Base-by-base conservation (phyloP, 345 rosid species). In the Citrus cavaleriei region DNA sequence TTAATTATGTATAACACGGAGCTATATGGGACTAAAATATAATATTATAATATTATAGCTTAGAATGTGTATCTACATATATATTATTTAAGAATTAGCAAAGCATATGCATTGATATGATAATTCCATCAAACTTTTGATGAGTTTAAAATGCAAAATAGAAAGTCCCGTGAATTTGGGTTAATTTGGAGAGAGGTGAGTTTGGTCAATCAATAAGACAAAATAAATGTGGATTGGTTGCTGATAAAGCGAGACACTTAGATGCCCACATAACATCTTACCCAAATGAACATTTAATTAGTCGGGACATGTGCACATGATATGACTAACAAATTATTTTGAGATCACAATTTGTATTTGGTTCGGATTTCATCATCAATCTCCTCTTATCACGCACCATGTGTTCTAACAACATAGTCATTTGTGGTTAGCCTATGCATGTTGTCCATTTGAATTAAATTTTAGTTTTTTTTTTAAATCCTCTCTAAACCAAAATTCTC, bases 161-260 rank as follows among this genome's bases (percentile, higher is more conserved):
- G 59, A 57, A 51, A 66, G 70, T 70, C 84, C 79, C 84, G 85
- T 84, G 89, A 84, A 75, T 66, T 46, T 57, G 57, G 65, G 71
- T 30, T 66, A 25, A 42, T 55, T 78, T 34, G 68, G 68, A 35
- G 58, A 46, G n/a, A 16, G 68, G 63, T 6, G 68, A 30, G 40
- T 77, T 30, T 37, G 81, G 90, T 81, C 84, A 83, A 83, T 85
- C 40, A 84, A 86, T 80, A 84, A 78, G 88, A 86, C 89, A 85
- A 86, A 73, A 77, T 32, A 61, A 83, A 80, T 85, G 81, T 82
- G 87, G 79, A 78, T 82, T 74, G 76, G 81, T 83, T 86, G 75
- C 78, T 75, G 62, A 72, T 57, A 77, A 86, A 84, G 81, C 51
- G 76, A 79, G 77, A 86, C 83, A 83, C 82, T 28, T 79, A 66